These are phyloP conservation scores for Coccomyxa sp. DNA, from an alignment of 139 green algal species.

Conservation along the genomic window DNA sequence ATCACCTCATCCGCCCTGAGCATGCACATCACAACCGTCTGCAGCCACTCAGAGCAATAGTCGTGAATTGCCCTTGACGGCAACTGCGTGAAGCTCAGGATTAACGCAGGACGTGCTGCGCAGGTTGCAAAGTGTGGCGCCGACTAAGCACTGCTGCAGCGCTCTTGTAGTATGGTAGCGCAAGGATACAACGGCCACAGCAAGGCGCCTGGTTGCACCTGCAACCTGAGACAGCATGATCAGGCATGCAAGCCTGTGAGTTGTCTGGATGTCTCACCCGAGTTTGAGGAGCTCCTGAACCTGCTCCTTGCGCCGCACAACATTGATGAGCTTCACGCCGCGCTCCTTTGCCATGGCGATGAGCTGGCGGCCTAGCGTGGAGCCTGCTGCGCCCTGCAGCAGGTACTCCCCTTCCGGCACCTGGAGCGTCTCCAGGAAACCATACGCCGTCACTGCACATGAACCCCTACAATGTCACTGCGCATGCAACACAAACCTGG, in stretches of 20 bases:
- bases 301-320: slow-evolving; percentile 39
- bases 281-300: slow-evolving; percentile 29
- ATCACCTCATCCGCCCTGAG: slow-evolving; percentile 40
- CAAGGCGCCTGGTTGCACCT: not conserved
- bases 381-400: slow-evolving; percentile 46
- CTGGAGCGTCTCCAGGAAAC: slow-evolving; percentile 38
- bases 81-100: no score
- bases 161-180: no score
- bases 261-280: not conserved
- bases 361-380: slow-evolving; percentile 35
- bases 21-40: not conserved
- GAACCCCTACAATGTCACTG: no score
- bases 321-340: slow-evolving; percentile 42
- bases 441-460: slow-evolving; percentile 30
- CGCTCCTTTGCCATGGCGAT: slow-evolving; percentile 29
- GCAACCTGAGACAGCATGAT: not conserved
- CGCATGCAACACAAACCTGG: not conserved
- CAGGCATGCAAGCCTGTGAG: not conserved
- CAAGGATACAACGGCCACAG: no score
- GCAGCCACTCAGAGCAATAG: no score
- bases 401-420: slow-evolving; percentile 37
- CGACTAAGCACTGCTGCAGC: no score
- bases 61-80: no score
- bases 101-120: no score
- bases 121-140: no score